phyloP scores from a whole-genome alignment of 805 yeast species.

The Torulaspora indica region DNA sequence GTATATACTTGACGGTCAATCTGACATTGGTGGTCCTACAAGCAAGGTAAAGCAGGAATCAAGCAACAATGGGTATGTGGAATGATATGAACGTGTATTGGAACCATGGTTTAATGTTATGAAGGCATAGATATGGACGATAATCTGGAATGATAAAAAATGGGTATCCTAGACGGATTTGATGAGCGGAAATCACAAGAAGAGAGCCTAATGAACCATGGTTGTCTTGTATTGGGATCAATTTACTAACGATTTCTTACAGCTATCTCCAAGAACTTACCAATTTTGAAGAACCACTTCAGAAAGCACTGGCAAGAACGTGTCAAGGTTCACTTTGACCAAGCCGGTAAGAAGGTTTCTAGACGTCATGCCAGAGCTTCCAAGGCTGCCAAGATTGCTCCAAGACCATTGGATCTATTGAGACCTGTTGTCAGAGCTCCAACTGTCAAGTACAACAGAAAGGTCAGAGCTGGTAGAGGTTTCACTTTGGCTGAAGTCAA shows the following conservation, averaged over 20 bases:
- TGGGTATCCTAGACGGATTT: no score
- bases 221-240: neutral
- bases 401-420: conserved; percentile 93
- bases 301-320: conserved; percentile 99
- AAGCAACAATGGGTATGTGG: conserved; percentile 44
- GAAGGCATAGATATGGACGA: no score
- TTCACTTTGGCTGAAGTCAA: conserved; percentile 96
- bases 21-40: neutral
- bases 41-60: conserved; percentile 32
- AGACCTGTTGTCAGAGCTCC: conserved; percentile 99
- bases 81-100: neutral
- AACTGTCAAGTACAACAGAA: conserved; percentile 98
- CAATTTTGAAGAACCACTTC: conserved; percentile 99
- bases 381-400: conserved; percentile 93
- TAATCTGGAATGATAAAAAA: no score
- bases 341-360: conserved; percentile 98
- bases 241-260: conserved; percentile 24
- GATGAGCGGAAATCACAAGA: neutral
- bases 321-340: conserved; percentile 99
- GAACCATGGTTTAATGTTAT: neutral
- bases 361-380: conserved; percentile 93
- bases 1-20: conserved; percentile 1
- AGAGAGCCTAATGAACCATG: neutral
- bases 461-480: conserved; percentile 99
- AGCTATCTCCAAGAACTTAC: conserved; percentile 98